Base-by-base conservation (phyloP, 768 basidiomycete genomes). In the Dacryopinax primogenitus region DNA sequence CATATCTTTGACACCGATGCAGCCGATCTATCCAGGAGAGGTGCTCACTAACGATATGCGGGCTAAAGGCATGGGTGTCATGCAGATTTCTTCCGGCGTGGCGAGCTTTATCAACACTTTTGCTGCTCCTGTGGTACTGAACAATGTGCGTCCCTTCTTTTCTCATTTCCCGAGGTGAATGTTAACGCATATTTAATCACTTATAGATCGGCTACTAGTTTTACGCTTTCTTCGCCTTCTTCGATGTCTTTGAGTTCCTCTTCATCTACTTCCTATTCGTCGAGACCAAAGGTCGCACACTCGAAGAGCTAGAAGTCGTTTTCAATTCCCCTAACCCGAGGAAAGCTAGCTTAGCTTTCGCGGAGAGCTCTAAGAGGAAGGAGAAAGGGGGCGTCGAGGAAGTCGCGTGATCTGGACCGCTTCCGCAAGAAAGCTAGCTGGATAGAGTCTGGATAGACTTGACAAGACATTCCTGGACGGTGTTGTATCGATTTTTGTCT, bases 81-180 rank as follows among this genome's bases (percentile, higher is more conserved):
- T 83, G 76, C 83, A 86, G 68, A 82, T 78, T 77, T 83, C 80
- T 71, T 76, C 78, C 51, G 80, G 83, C 15, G 72, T 77, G 28
- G 82, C 82, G 3, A 76, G 80, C 6, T 84, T 83, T 76, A 83
- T 85, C 78, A 86, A 86, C 71, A 82, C 83, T 68, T 85, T 83
- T 71, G 82, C 84, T 62, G 84, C 84, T 71, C 83, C 84, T 3
- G 83, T 84, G 67, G 83, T 82, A 18, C 80, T 84, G 65, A 76
- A 74, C 30, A 80, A 82, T 63, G 77, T 80, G 33, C 80, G 82
- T 30, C 37, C 37, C 37, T 39, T 39, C 36, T 37, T 37, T 18
- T 44, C 41, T 44, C 41, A 15, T 23, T 30, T 3, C 26, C 13
- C 11, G 4, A 13, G 12, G 51, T 30, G 9, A 28, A 18, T 11